Base-by-base conservation (phyloP, 2,329 filamentous ascomycete species). In the Diaporthe amygdali region DNA sequence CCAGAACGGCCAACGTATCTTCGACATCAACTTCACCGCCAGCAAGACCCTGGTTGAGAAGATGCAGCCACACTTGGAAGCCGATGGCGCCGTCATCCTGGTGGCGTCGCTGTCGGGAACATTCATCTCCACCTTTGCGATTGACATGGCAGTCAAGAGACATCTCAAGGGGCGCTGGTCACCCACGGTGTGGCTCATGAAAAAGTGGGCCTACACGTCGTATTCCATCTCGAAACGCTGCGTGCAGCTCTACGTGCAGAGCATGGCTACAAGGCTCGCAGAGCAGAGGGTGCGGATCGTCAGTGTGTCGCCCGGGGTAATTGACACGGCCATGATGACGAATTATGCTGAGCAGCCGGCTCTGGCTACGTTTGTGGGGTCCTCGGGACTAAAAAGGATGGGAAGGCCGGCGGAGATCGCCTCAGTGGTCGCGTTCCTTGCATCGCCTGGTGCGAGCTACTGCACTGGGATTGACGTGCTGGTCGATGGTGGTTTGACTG, bases 11-110 rank as follows among this genome's bases (percentile, higher is more conserved):
- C 30, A 22, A 2, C 49, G 51, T 6, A 70, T 66, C 14, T 66
- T 70, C 49, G 68, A 56, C 17, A 39, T 64, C 27, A 66, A 70
- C 32, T 49, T 70, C 27, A 70, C 49, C 6, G 67, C 68, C 2
- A 49, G 27, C 34, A 34, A 49, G 37, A 55, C 7, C 34, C 27
- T 70, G 27, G 49, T 56, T 1, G 61, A 70, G 51, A 70, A 66
- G 37, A 34, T 70, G 17, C 30, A 54, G 47, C 51, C 51, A 1
- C 3, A 37, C n/a, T 30, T 66, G 39, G 61, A 49, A 2, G 32
- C 14, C 9, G 44, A 49, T 1, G 41, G 67, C 20, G 67, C 56
- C 3, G 52, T 69, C 3, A n/a, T 69, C 10, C 44, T 69, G 22
- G 22, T 47, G 10, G 49, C 49, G 0, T 70, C 41, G 25, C 59